A percentile compares a stretch with the other conserved stretches of the same genome.
Evolutionary conservation across 345 rosid genomes (phyloP).

Genomic region (Reutealis trisperma): DNA sequence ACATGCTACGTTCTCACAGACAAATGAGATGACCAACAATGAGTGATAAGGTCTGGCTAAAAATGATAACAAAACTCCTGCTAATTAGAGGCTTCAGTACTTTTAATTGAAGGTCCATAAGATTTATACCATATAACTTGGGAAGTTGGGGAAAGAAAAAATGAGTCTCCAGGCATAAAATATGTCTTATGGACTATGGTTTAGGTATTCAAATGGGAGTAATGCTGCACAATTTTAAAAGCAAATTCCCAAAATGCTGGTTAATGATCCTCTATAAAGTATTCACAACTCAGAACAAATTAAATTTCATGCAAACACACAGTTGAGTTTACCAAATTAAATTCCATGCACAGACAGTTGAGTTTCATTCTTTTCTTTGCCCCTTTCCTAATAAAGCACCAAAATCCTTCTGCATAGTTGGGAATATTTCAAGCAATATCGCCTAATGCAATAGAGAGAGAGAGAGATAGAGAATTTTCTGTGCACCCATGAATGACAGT

Average conservation of each 20-base stretch:
- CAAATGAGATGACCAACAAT: neutral
- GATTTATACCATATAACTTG: too few relatives aligned
- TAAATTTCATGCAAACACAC: neutral
- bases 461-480: neutral
- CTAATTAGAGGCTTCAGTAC: neutral
- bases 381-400: neutral
- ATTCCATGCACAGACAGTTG: neutral
- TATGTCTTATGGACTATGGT: too few relatives aligned
- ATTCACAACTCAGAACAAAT: neutral
- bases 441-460: neutral
- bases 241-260: neutral
- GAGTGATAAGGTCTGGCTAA: neutral
- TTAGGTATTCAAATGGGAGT: too few relatives aligned
- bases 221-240: too few relatives aligned
- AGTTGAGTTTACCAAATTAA: neutral
- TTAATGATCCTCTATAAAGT: neutral
- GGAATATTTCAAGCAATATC: neutral
- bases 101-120: too few relatives aligned
- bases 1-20: neutral
- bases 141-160: too few relatives aligned
- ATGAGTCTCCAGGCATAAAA: too few relatives aligned
- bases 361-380: neutral
- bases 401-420: too few relatives aligned
- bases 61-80: neutral
- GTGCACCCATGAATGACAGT: neutral